Evolutionary conservation across 1,139 yeast species (phyloP), one percentile per base, ranked within the genome.

Genomic region (Protomyces inundatus): DNA sequence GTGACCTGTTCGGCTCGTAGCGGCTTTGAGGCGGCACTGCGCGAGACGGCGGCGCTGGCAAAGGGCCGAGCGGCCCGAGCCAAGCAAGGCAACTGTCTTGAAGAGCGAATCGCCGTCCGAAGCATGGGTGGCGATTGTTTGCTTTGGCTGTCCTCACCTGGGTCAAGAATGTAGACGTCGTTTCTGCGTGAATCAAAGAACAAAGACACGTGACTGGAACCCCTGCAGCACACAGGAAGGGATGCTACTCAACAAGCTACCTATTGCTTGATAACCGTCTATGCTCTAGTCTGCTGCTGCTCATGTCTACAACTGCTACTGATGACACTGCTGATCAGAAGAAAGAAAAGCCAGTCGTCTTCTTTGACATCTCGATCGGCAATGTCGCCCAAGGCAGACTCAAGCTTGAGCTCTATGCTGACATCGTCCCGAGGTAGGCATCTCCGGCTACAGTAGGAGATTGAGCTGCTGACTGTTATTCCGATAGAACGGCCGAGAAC

Each of bases 361-460:
- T 56, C 34, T 52, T 54, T 35, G 54, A n/a, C n/a, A 37, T 37
- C 55, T 63, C 66, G 55, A 65, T 61, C 14, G 51, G 56, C 67
- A 76, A 73, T 5, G 71, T 71, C 54, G 67, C 69, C 1, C 66
- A 77, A 53, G 81, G 84, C 0, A 70, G 85, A 52, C 72, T 82
- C 55, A 80, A 81, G 68, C 75, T 82, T 52, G 77, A 80, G 69
- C 73, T 82, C 32, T 81, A 72, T 68, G 74, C 77, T 7, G 74
- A 76, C 6, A 73, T 74, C 39, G 71, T 80, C 10, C 84, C 84
- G 1, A 73, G 70, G 76, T 64, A 42, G 74, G 73, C 3, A 12
- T 39, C 12, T 12, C 71, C 73, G 4, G 14, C 30, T 6, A n/a
- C 33, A 12, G 4, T 12, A 23, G 23, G 23, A 23, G 23, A 23